Evolutionary conservation across 225 moss, liverwort and hornwort genomes (phyloP), one percentile per base, ranked within the genome.

Genomic region (Physcomitrellopsis africana): DNA sequence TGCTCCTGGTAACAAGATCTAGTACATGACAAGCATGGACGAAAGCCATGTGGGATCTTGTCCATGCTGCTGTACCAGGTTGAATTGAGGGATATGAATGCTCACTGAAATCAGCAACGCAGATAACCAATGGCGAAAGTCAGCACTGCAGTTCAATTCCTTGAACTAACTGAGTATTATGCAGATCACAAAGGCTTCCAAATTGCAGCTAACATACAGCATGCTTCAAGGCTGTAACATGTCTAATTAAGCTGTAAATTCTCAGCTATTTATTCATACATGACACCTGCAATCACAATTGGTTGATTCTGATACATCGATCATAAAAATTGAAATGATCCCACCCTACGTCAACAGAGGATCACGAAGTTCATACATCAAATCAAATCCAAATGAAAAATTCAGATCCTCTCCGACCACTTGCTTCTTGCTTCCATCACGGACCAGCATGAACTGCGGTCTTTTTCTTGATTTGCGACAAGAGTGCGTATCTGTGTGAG

Each of bases 1-100:
- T 84, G 84, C 60, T 77, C 77, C 65, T 80, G 74, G 67, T 79
- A 83, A 79, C 83, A 83, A 51, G 63, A 55, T 49, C 76, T 75
- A 56, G 72, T 57, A 51, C 83, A 83, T 11, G 72, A 68, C 42
- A 67, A 54, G 70, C 83, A 83, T 51, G 83, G 67, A 61, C 75
- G 79, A 63, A 83, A 83, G 56, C 79, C 67, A 67, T 26, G 60
- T 63, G 76, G 79, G 23, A 83, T 54, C 51, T 76, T 67, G 26
- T 67, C 77, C 84, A 84, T 80, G 16, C 5, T 70, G 65, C 74
- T 60, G 52, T 67, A 65, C 51, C 51, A 67, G 44, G 51, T 70
- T 59, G 70, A 51, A n/a, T 66, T 71, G 54, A 53, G 16, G 55
- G 53, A 27, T 52, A 60, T 27, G 46, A 54, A 66, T 17, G 19